Evolutionary conservation across 768 basidiomycete species (phyloP).

Genomic region (Steccherinum ochraceum): DNA sequence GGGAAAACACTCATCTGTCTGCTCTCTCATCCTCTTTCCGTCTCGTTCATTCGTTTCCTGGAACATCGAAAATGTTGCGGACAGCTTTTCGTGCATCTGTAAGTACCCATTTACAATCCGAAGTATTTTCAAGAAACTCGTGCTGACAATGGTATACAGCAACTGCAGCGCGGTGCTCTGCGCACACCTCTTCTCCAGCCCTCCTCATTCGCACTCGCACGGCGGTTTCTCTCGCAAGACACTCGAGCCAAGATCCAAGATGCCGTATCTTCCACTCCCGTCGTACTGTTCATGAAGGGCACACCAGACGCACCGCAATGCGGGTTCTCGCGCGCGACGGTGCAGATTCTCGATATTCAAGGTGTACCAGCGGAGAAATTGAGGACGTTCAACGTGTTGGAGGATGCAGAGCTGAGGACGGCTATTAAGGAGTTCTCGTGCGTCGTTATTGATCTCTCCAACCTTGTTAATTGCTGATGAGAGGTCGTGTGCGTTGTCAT

Average conservation of each 20-base stretch:
- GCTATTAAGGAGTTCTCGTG: slow-evolving; percentile 97
- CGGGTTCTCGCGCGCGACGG: slow-evolving; percentile 91
- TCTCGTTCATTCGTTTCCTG: no score
- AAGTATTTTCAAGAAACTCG: background rate
- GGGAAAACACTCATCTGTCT: background rate
- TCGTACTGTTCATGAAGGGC: slow-evolving; percentile 99
- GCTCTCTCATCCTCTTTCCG: background rate
- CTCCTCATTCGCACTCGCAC: slow-evolving; percentile 19
- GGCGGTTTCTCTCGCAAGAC: slow-evolving; percentile 58
- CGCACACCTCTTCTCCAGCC: slow-evolving; percentile 12
- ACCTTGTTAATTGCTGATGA: background rate
- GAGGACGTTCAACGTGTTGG: slow-evolving; percentile 86
- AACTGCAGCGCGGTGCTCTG: slow-evolving; percentile 7
- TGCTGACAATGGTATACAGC: background rate
- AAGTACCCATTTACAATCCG: slow-evolving; percentile 1
- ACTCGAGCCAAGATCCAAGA: slow-evolving; percentile 57
- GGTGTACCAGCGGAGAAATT: slow-evolving; percentile 77
- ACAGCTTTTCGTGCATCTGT: slow-evolving; percentile 11
- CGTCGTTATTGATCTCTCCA: slow-evolving; percentile 27
- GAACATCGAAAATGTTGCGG: slow-evolving; percentile 13
- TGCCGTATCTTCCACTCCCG: slow-evolving; percentile 68
- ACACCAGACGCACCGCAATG: slow-evolving; percentile 82
- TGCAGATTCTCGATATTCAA: slow-evolving; percentile 84
- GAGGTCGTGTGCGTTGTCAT: background rate
- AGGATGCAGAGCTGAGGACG: slow-evolving; percentile 73